Conservation (phyloP, 352 stramenopile genomes). For the Globisporangium heterothallicum region DNA sequence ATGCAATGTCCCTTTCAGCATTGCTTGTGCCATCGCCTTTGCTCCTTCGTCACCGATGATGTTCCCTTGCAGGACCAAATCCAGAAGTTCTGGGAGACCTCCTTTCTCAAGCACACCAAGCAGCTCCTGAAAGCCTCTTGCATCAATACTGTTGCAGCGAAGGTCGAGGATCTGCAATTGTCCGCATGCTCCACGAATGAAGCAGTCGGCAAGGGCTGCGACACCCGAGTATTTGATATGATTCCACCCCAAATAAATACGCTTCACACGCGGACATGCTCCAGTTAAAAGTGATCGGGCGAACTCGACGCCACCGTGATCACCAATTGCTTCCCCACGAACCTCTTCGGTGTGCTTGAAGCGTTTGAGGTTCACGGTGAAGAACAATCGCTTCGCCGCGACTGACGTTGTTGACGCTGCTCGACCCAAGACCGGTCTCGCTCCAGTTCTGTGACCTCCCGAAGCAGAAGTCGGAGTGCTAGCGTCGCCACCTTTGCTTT, state of each 20-base stretch:
- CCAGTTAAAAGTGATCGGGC: slow-evolving; percentile 58
- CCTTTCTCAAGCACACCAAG: slow-evolving; percentile 41
- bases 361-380: slow-evolving; percentile 67
- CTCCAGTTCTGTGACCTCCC: neutral
- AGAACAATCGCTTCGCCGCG: slow-evolving; percentile 43
- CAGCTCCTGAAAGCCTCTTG: slow-evolving; percentile 28
- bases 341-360: slow-evolving; percentile 68
- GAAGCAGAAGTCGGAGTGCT: neutral
- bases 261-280: slow-evolving; percentile 52
- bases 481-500: slow-evolving; percentile 2
- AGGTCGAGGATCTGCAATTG: slow-evolving; percentile 61
- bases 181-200: slow-evolving; percentile 42
- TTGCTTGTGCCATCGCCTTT: slow-evolving; percentile 46
- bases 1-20: slow-evolving; percentile 43
- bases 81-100: slow-evolving; percentile 41
- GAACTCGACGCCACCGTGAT: slow-evolving; percentile 47
- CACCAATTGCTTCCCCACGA: slow-evolving; percentile 49
- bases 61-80: slow-evolving; percentile 55
- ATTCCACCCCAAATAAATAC: slow-evolving; percentile 62
- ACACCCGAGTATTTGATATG: slow-evolving; percentile 52
- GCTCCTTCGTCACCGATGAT: slow-evolving; percentile 51
- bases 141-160: slow-evolving; percentile 56
- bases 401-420: neutral
- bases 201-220: slow-evolving; percentile 43
- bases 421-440: neutral